phyloP scores from a whole-genome alignment of 2,329 filamentous ascomycete genomes.

The Pleomassaria siparia region DNA sequence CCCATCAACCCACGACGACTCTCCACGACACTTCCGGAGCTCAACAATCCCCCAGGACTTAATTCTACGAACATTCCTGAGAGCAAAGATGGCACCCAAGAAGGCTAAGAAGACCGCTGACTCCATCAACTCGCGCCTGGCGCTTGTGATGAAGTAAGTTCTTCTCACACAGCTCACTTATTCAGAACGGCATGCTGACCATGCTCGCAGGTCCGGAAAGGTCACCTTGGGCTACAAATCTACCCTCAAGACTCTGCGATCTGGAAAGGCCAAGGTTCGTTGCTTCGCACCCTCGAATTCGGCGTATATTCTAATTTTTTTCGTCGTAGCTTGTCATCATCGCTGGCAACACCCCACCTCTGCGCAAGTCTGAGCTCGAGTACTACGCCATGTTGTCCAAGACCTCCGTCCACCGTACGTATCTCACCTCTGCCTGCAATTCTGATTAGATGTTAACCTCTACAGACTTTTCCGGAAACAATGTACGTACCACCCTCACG shows the following conservation, averaged over 20 bases:
- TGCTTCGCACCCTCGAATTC: neutral
- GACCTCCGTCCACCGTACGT: conserved; percentile 93
- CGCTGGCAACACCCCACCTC: conserved; percentile 91
- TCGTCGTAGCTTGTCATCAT: no score
- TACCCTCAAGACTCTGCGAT: conserved; percentile 82
- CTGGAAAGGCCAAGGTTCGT: conserved; percentile 96
- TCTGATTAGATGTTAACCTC: no score
- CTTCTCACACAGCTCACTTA: conserved; percentile 11
- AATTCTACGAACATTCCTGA: conserved; percentile 32
- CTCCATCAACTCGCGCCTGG: conserved; percentile 69
- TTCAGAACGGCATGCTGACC: conserved; percentile 17
- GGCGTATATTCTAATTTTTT: no score
- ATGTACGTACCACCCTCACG: conserved; percentile 69
- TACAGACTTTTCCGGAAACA: conserved; percentile 98
- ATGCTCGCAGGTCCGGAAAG: conserved; percentile 41
- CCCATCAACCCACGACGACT: no score
- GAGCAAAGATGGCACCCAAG: conserved; percentile 68
- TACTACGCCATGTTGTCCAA: conserved; percentile 57
- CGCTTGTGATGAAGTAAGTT: conserved; percentile 70
- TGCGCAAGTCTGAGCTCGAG: conserved; percentile 97
- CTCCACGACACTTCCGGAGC: conserved; percentile 32
- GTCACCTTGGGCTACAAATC: conserved; percentile 91
- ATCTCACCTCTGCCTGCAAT: no score
- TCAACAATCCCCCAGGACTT: conserved; percentile 37
- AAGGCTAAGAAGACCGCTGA: conserved; percentile 83